Percentiles rank a stretch among this genome's conserved stretches.
phyloP scores from a whole-genome alignment of 2,329 filamentous ascomycete genomes.

The Fusarium nodosum region DNA sequence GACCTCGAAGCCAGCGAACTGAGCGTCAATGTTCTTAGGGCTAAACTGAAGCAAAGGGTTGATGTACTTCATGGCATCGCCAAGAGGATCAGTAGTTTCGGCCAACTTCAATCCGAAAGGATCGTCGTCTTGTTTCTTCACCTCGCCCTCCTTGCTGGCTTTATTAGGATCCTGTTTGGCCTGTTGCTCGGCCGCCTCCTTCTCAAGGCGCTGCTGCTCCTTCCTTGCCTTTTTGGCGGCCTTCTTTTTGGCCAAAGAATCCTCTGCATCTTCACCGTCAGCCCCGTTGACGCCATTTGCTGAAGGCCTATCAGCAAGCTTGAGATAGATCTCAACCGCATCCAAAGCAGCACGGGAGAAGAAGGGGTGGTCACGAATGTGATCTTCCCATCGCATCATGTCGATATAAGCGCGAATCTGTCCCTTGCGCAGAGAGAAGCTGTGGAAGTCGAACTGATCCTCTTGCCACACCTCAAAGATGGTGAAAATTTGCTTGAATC shows the following conservation, averaged over 20 bases:
- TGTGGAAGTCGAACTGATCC: conserved; percentile 99
- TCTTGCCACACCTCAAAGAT: conserved; percentile 99
- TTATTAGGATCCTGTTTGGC: conserved; percentile 89
- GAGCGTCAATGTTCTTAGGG: conserved; percentile 83
- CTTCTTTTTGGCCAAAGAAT: conserved; percentile 82
- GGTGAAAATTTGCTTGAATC: conserved; percentile 87
- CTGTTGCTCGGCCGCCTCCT: conserved; percentile 82
- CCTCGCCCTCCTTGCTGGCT: conserved; percentile 69
- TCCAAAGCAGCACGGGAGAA: conserved; percentile 86
- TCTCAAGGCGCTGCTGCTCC: conserved; percentile 74
- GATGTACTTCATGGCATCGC: conserved; percentile 89
- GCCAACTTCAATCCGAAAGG: conserved; percentile 85
- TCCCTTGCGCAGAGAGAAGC: conserved; percentile 95
- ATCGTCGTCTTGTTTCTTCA: conserved; percentile 92
- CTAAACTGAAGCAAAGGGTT: conserved; percentile 84
- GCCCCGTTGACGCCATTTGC: conserved; percentile 73
- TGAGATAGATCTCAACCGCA: conserved; percentile 84
- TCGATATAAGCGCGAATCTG: conserved; percentile 95
- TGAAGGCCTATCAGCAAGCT: conserved; percentile 81
- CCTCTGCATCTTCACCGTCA: conserved; percentile 65
- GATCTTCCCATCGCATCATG: conserved; percentile 97
- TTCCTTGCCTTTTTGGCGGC: conserved; percentile 91
- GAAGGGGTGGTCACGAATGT: conserved; percentile 91
- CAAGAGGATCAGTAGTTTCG: conserved; percentile 84
- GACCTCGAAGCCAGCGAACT: conserved; percentile 90